Evolutionary conservation across 805 yeast species (phyloP).

Genomic region (Candida multigemmis): DNA sequence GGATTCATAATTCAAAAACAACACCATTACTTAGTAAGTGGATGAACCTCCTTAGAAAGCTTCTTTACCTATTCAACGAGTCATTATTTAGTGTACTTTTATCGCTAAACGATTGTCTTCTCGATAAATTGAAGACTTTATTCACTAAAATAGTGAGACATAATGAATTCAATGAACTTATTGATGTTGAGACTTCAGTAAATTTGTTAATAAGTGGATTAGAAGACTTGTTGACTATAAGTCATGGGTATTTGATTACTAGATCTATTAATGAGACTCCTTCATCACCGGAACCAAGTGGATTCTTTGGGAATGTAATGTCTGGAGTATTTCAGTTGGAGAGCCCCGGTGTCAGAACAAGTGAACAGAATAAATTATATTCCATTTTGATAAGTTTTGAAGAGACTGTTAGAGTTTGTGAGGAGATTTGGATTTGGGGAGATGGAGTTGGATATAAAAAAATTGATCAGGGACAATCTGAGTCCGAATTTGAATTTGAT

Average conservation of each 20-base stretch:
- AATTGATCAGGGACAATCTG: background rate
- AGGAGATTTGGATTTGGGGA: slow-evolving; percentile 63
- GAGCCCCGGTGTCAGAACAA: slow-evolving; percentile 42
- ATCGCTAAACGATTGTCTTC: slow-evolving; percentile 43
- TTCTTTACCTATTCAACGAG: slow-evolving; percentile 41
- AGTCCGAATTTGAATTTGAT: background rate
- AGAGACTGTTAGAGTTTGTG: slow-evolving; percentile 45
- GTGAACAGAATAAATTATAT: slow-evolving; percentile 44
- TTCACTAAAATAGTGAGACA: slow-evolving; percentile 17
- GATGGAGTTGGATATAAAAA: slow-evolving; percentile 21
- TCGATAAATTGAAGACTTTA: slow-evolving; percentile 24
- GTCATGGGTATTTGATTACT: slow-evolving; percentile 45
- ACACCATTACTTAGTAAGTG: slow-evolving; percentile 37
- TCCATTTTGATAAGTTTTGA: slow-evolving; percentile 57
- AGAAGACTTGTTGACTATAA: slow-evolving; percentile 52
- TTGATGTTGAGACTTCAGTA: slow-evolving; percentile 33
- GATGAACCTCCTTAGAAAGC: slow-evolving; percentile 41
- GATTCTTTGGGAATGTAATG: slow-evolving; percentile 59
- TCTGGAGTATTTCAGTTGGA: slow-evolving; percentile 76
- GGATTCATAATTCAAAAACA: slow-evolving; percentile 36
- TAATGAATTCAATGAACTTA: slow-evolving; percentile 6
- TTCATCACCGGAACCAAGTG: slow-evolving; percentile 22
- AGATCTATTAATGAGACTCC: slow-evolving; percentile 6
- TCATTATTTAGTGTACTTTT: slow-evolving; percentile 48
- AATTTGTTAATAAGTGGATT: slow-evolving; percentile 48